Evolutionary conservation across 2,329 filamentous ascomycete genomes (phyloP).

Genomic region (Cladosporium velox): DNA sequence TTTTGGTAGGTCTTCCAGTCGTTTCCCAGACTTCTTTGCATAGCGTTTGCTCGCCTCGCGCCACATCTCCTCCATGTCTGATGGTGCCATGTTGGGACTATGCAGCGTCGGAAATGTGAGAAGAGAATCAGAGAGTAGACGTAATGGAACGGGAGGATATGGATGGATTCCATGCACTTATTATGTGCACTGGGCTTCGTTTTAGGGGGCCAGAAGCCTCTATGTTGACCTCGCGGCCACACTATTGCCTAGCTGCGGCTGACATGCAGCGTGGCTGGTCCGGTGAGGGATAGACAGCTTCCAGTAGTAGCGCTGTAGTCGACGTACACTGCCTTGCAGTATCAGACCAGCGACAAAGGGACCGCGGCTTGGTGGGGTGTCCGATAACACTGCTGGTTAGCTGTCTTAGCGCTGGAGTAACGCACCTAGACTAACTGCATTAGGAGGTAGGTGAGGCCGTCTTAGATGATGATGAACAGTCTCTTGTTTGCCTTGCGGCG

Average conservation of each 20-base stretch:
- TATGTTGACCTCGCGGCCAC: neutral
- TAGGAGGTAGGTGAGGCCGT: too few relatives aligned
- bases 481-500: too few relatives aligned
- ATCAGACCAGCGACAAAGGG: neutral
- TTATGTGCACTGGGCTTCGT: neutral
- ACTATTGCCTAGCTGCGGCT: neutral
- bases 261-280: neutral
- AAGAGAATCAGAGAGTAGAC: neutral
- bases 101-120: too few relatives aligned
- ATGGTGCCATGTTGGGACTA: neutral
- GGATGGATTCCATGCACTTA: neutral
- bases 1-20: conserved; percentile 19
- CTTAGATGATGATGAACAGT: too few relatives aligned
- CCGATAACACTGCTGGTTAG: neutral
- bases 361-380: too few relatives aligned
- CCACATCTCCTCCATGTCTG: conserved; percentile 17
- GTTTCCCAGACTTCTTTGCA: conserved; percentile 16
- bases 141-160: neutral
- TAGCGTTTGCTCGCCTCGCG: conserved; percentile 17
- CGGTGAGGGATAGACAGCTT: neutral
- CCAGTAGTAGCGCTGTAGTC: neutral
- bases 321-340: neutral
- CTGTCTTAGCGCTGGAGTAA: neutral
- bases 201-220: neutral
- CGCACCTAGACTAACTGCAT: too few relatives aligned